Conservation (phyloP, 306 rosid species). For the Vigna mungo region DNA sequence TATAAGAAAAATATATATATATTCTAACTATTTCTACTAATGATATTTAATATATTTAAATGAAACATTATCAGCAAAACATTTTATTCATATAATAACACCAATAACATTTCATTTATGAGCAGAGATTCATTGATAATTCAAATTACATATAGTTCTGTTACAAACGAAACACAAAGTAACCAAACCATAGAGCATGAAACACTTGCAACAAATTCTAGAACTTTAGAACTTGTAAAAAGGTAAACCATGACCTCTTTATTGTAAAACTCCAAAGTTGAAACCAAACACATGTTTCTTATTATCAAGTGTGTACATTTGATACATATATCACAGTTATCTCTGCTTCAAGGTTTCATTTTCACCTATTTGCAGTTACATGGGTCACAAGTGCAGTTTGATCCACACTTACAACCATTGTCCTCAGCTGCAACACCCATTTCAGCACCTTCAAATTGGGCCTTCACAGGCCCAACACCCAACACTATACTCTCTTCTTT, state of each 20-base stretch:
- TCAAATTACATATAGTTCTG: neutral
- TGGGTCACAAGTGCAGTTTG: constrained; percentile 72
- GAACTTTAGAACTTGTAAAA: neutral
- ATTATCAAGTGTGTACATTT: no score
- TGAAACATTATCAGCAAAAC: no score
- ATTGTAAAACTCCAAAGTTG: constrained; percentile 16
- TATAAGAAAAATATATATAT: no score
- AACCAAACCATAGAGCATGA: constrained; percentile 3
- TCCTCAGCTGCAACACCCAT: constrained; percentile 53
- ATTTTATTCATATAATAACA: neutral
- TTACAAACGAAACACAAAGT: constrained; percentile 23
- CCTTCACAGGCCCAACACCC: constrained; percentile 57
- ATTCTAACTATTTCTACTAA: no score
- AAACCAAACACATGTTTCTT: neutral
- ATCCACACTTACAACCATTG: constrained; percentile 75
- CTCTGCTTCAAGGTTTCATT: constrained; percentile 43
- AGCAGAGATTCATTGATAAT: constrained; percentile 19
- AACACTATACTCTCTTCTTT: constrained; percentile 51
- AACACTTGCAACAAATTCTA: neutral
- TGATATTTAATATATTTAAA: no score
- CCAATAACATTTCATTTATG: no score
- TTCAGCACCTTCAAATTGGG: constrained; percentile 56
- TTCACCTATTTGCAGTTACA: constrained; percentile 65
- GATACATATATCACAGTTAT: neutral
- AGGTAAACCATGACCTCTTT: neutral